Conservation (phyloP, 139 green algal species). For the Chlorella sp. region DNA sequence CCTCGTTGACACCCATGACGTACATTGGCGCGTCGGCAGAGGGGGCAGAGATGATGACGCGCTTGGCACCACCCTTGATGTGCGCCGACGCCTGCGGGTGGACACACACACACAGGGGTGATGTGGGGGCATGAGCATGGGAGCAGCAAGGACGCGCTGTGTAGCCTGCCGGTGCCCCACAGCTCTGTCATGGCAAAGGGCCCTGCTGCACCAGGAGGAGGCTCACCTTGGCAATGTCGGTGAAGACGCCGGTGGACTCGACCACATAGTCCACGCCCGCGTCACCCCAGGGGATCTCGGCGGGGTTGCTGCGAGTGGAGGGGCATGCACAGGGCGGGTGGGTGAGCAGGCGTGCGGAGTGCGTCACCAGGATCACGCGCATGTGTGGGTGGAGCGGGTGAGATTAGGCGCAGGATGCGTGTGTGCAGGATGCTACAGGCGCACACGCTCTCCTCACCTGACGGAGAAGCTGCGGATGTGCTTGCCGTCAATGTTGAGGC, state of each 20-base stretch:
- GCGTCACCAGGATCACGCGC: too few species aligned
- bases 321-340: too few species aligned
- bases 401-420: background rate
- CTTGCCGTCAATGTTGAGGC: constrained; percentile 5
- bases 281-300: constrained; percentile 77
- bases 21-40: constrained; percentile 90
- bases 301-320: constrained; percentile 58
- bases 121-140: background rate
- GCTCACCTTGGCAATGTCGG: constrained; percentile 68
- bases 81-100: constrained; percentile 43
- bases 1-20: constrained; percentile 92
- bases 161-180: background rate
- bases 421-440: too few species aligned
- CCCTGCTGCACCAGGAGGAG: background rate
- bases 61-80: constrained; percentile 85
- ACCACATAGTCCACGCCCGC: constrained; percentile 78
- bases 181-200: background rate
- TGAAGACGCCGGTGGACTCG: constrained; percentile 94
- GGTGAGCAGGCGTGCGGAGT: too few species aligned
- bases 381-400: background rate
- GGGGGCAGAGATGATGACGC: constrained; percentile 93
- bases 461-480: constrained; percentile 2
- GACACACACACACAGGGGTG: background rate
- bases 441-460: constrained; percentile 7
- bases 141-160: background rate